These are phyloP conservation scores for Chlamydomonas sphaeroides DNA, from an alignment of 139 green algal genomes.

Conservation along the genomic window DNA sequence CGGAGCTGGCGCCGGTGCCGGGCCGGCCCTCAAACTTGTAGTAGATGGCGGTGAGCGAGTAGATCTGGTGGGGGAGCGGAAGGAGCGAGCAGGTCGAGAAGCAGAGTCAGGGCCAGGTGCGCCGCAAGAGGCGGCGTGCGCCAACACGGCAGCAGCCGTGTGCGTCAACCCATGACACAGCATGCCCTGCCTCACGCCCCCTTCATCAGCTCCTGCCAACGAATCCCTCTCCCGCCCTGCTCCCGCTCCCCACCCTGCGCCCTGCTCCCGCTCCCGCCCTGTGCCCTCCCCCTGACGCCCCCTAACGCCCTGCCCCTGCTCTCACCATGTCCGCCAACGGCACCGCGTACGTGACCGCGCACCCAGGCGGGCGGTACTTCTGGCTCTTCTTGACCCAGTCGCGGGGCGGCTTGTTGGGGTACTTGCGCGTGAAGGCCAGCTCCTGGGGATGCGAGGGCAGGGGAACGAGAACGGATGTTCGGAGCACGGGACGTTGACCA, in stretches of 20 bases:
- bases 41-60: constrained; percentile 43
- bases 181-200: too few relatives aligned
- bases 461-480: too few relatives aligned
- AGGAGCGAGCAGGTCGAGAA: not conserved
- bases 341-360: constrained; percentile 34
- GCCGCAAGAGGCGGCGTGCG: too few relatives aligned
- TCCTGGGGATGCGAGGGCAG: too few relatives aligned
- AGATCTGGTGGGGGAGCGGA: constrained; percentile 2
- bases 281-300: not conserved
- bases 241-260: too few relatives aligned
- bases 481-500: too few relatives aligned
- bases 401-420: constrained; percentile 37
- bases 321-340: constrained; percentile 60
- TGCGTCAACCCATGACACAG: too few relatives aligned
- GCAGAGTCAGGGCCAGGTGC: not conserved
- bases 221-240: too few relatives aligned
- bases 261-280: too few relatives aligned
- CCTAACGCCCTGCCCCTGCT: not conserved
- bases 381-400: constrained; percentile 62
- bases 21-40: constrained; percentile 43
- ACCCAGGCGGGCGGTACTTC: constrained; percentile 58
- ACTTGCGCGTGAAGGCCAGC: constrained; percentile 59
- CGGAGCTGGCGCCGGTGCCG: not conserved
- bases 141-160: too few relatives aligned
- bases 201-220: too few relatives aligned